These are phyloP conservation scores for Didymella exigua DNA, from an alignment of 2,329 filamentous ascomycete genomes.

Conservation along the genomic window DNA sequence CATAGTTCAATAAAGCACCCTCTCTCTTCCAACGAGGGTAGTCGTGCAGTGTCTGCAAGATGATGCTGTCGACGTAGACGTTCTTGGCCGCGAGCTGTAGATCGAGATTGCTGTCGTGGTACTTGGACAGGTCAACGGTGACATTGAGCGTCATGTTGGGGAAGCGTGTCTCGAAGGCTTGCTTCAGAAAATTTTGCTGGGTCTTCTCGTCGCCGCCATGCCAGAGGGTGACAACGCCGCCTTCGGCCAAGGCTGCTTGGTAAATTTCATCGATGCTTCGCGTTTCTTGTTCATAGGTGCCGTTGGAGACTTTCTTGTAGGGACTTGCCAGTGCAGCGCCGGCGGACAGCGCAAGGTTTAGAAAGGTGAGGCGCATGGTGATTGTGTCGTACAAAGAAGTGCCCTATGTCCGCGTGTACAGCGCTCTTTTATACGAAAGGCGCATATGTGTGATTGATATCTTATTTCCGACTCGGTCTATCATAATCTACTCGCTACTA, in stretches of 20 bases:
- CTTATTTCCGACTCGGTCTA: constrained; percentile 1
- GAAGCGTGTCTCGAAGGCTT: constrained; percentile 55
- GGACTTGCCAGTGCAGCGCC: background rate
- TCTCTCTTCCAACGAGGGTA: constrained; percentile 59
- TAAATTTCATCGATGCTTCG: constrained; percentile 59
- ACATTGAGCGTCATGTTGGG: constrained; percentile 59
- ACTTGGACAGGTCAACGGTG: constrained; percentile 63
- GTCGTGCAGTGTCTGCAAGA: constrained; percentile 60
- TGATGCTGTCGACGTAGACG: constrained; percentile 52
- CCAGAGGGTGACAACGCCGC: constrained; percentile 54
- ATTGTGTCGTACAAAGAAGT: no score
- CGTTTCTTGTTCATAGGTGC: constrained; percentile 45
- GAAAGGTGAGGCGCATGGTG: constrained; percentile 6
- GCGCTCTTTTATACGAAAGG: background rate
- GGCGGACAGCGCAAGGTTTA: background rate
- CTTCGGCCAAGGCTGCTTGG: constrained; percentile 56
- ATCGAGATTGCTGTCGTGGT: constrained; percentile 58
- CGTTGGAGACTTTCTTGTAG: background rate
- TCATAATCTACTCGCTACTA: background rate
- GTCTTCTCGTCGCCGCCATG: constrained; percentile 56
- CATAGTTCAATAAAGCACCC: constrained; percentile 57
- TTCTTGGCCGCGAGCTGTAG: constrained; percentile 49
- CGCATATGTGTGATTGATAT: background rate
- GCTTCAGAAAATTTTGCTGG: constrained; percentile 51
- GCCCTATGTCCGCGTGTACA: no score